Percentiles rank a stretch among this genome's conserved stretches.
Conservation (phyloP, 2,329 filamentous ascomycete genomes). For the Lachnellula occidentalis region DNA sequence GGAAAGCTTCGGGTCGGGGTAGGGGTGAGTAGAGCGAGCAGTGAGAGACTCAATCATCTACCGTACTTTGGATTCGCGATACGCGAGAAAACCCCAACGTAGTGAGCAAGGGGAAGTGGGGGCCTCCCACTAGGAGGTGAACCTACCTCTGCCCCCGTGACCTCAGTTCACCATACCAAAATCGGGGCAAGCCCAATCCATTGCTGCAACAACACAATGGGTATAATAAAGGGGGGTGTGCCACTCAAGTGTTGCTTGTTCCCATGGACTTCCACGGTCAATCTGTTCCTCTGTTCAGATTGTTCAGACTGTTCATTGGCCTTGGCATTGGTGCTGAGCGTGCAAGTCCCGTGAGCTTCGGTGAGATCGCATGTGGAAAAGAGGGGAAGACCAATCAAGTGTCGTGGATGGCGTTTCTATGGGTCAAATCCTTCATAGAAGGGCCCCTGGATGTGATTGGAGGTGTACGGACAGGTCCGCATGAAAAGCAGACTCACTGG, state of each 20-base stretch:
- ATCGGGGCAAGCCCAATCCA: not conserved
- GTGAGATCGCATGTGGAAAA: conserved; percentile 6
- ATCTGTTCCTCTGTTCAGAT: not conserved
- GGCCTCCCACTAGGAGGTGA: too few relatives aligned
- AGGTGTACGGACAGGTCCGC: conserved; percentile 1
- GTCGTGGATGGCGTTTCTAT: conserved; percentile 9
- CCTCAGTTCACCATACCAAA: not conserved
- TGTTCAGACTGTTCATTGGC: not conserved
- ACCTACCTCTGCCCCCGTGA: not conserved
- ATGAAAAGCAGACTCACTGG: not conserved
- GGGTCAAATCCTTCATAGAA: not conserved
- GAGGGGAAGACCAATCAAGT: conserved; percentile 12
- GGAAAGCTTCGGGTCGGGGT: conserved; percentile 6
- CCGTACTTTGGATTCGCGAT: conserved; percentile 1
- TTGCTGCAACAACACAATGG: not conserved
- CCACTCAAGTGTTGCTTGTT: not conserved
- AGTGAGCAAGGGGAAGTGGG: not conserved
- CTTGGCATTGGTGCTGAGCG: conserved; percentile 9
- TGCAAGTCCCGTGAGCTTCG: conserved; percentile 10
- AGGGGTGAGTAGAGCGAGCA: not conserved
- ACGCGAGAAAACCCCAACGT: not conserved
- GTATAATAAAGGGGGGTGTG: not conserved
- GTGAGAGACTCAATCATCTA: conserved; percentile 1
- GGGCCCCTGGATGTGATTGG: conserved; percentile 7
- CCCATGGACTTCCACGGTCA: not conserved